Evolutionary conservation across 805 yeast species (phyloP).

Genomic region (Saccharomycodes ludwigii): DNA sequence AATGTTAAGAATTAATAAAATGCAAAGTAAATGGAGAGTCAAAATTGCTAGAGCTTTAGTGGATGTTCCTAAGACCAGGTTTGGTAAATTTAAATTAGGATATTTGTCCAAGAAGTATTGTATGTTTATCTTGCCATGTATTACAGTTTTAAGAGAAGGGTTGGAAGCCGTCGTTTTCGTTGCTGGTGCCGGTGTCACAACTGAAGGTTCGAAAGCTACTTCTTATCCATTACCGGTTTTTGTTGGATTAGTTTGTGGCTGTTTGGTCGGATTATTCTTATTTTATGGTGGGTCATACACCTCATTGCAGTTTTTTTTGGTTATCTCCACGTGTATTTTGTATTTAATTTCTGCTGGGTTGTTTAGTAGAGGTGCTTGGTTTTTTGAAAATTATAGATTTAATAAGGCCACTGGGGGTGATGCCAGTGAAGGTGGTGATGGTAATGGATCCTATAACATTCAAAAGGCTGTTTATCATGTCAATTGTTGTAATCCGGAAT

Average conservation of each 20-base stretch:
- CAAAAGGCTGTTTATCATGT: constrained; percentile 82
- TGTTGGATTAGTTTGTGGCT: constrained; percentile 74
- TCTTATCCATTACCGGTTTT: constrained; percentile 93
- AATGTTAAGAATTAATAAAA: constrained; percentile 88
- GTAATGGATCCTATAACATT: constrained; percentile 91
- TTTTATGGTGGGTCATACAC: constrained; percentile 74
- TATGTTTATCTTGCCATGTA: constrained; percentile 79
- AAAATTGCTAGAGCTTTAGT: constrained; percentile 81
- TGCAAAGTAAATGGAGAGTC: constrained; percentile 95
- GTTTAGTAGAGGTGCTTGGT: constrained; percentile 90
- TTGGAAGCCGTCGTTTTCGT: constrained; percentile 91
- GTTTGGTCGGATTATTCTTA: constrained; percentile 51
- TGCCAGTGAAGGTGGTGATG: constrained; percentile 84
- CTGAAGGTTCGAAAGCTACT: constrained; percentile 39
- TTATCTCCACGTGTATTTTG: constrained; percentile 76
- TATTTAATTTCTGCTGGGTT: constrained; percentile 87
- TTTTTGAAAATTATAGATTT: constrained; percentile 60
- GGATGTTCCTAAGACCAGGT: constrained; percentile 40
- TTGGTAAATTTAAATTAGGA: constrained; percentile 34
- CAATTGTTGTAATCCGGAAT: constrained; percentile 91
- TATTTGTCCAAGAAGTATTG: constrained; percentile 61
- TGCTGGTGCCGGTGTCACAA: constrained; percentile 81
- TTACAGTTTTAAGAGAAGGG: constrained; percentile 93
- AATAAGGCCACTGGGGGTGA: constrained; percentile 76
- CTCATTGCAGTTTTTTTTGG: constrained; percentile 79